Evolutionary conservation across 805 yeast genomes (phyloP).

Genomic region (Jamesozyma hellenica): DNA sequence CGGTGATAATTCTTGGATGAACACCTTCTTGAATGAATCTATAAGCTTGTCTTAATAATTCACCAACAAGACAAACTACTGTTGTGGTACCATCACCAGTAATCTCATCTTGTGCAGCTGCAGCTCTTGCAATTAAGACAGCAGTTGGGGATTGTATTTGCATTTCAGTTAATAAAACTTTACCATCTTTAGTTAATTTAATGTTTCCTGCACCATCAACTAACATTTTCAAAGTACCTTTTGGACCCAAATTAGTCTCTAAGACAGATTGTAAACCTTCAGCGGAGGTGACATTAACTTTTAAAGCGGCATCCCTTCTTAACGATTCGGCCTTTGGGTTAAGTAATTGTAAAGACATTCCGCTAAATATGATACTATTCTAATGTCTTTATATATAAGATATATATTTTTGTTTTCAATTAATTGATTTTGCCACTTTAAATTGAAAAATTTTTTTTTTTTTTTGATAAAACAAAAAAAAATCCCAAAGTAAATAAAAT

Average conservation of each 20-base stretch:
- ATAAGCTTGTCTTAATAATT: constrained; percentile 87
- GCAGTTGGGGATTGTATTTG: constrained; percentile 91
- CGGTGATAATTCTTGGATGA: constrained; percentile 88
- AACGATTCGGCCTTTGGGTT: constrained; percentile 98
- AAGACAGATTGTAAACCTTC: constrained; percentile 91
- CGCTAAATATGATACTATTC: background rate
- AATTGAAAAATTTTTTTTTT: background rate
- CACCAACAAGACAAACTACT: constrained; percentile 89
- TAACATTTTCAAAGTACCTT: constrained; percentile 90
- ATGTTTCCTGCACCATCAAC: constrained; percentile 96
- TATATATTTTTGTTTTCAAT: no score
- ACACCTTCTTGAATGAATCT: constrained; percentile 86
- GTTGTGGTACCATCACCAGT: constrained; percentile 99
- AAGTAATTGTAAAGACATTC: constrained; percentile 66
- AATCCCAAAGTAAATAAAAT: no score
- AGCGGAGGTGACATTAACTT: constrained; percentile 92
- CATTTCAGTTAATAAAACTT: constrained; percentile 88
- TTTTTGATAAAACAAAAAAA: no score
- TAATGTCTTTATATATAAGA: no score
- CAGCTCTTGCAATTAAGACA: constrained; percentile 90
- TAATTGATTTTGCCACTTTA: background rate
- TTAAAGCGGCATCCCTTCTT: constrained; percentile 88
- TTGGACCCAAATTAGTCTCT: constrained; percentile 89
- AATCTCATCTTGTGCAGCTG: constrained; percentile 96
- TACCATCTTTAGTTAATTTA: constrained; percentile 94